Base-by-base conservation (phyloP, 129 eudicot genomes). In the Artemisia annua region DNA sequence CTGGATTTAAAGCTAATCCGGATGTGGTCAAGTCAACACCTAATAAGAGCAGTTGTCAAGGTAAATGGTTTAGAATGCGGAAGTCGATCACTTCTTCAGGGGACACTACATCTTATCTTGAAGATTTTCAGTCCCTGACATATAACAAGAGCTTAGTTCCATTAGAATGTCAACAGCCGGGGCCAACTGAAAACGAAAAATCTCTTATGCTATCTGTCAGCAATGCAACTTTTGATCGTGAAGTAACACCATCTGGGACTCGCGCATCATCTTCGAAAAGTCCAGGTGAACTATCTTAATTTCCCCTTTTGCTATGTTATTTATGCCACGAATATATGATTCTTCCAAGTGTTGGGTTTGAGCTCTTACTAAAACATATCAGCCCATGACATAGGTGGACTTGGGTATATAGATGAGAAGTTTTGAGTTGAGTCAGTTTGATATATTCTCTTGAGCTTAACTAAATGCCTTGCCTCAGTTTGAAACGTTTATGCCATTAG, bases 31-130 rank as follows among this genome's bases (percentile, higher is more conserved):
- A 90, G 60, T 61, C 80, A 46, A 78, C 87, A 30, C 53, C 83
- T 13, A 73, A 70, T 78, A 92, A 89, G 83, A 85, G 78, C 65
- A 78, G 78, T 44, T 95, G 99, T 85, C 96, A 81, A 58, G 91
- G 99, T 78, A 85, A 88, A 86, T 95, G 99, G 99, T 89, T 81
- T 32, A 90, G 80, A 81, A 84, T 90, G 53, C 75, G 80, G 57
- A 90, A 85, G 48, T 67, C 77, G 35, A 28, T 53, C 22, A 65
- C 79, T 75, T 76, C 78, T 73, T 70, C 72, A 71, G 81, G 81
- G 75, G 87, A 84, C 49, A 69, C 83, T 13, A 81, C 84, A 17
- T 19, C 69, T 64, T 82, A 82, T 73, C 84, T 85, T 66, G 49
- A 59, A 44, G 82, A 81, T 63, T 76, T 93, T 69, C 88, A 90